These are phyloP conservation scores for Leccinum fibrillosum DNA, from an alignment of 768 basidiomycete genomes.

Conservation along the genomic window DNA sequence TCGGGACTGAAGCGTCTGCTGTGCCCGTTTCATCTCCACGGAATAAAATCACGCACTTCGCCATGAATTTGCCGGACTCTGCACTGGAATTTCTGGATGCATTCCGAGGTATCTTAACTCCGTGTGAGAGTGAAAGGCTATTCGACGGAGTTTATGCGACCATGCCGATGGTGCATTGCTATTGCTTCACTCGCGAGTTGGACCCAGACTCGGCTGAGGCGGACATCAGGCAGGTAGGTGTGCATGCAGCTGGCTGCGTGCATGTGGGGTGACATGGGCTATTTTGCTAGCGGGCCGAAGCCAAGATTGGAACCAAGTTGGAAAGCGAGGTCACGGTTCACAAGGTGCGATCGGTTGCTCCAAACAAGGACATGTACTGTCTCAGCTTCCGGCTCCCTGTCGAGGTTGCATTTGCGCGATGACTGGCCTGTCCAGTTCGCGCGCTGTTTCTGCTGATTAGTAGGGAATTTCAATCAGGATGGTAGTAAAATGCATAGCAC, in stretches of 20 bases:
- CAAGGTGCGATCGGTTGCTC: constrained; percentile 89
- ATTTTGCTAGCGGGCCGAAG: constrained; percentile 63
- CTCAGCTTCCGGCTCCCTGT: constrained; percentile 77
- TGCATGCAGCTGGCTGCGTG: constrained; percentile 1
- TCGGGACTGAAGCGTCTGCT: constrained; percentile 5
- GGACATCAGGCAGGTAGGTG: constrained; percentile 79
- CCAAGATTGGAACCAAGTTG: constrained; percentile 55
- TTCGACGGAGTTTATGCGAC: constrained; percentile 43
- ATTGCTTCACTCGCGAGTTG: constrained; percentile 91
- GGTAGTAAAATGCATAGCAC: neutral
- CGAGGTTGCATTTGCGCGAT: constrained; percentile 35
- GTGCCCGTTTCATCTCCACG: constrained; percentile 36
- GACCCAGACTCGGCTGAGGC: constrained; percentile 61
- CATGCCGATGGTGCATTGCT: constrained; percentile 92
- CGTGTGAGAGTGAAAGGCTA: constrained; percentile 34
- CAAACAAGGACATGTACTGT: constrained; percentile 98
- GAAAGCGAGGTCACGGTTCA: constrained; percentile 53
- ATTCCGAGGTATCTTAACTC: constrained; percentile 68
- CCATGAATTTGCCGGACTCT: constrained; percentile 97
- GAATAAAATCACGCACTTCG: constrained; percentile 72
- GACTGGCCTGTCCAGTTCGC: neutral
- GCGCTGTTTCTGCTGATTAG: neutral
- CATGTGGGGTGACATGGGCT: constrained; percentile 11
- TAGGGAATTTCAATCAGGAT: neutral
- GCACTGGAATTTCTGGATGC: constrained; percentile 89